Evolutionary conservation across 2,329 filamentous ascomycete species (phyloP).

Genomic region (Fusarium nisikadoi): DNA sequence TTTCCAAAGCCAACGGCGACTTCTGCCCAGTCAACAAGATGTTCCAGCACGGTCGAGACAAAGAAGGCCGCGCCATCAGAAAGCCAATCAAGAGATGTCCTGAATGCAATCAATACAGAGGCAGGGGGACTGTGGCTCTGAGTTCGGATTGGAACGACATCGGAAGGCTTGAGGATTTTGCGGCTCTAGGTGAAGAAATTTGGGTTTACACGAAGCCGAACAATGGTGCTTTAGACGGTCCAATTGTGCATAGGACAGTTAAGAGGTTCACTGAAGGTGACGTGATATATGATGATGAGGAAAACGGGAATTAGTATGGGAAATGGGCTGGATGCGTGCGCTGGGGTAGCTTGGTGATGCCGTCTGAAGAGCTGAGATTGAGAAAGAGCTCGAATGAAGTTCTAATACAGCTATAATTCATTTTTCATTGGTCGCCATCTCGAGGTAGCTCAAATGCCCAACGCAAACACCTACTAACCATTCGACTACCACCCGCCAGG

Average conservation of each 20-base stretch:
- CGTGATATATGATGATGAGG: too few species aligned
- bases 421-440: rapidly evolving
- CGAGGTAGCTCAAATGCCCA: too few species aligned
- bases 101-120: not conserved
- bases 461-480: rapidly evolving
- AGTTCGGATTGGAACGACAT: not conserved
- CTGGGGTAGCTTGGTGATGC: rapidly evolving
- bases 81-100: too few species aligned
- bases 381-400: rapidly evolving
- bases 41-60: not conserved
- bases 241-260: not conserved
- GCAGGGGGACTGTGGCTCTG: not conserved
- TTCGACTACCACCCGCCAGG: rapidly evolving
- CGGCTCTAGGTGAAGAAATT: not conserved
- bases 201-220: not conserved
- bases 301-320: rapidly evolving
- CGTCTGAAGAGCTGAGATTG: rapidly evolving
- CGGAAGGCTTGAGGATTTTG: not conserved
- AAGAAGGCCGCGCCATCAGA: too few species aligned
- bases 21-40: not conserved
- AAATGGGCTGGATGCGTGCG: rapidly evolving
- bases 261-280: too few species aligned
- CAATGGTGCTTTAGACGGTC: not conserved
- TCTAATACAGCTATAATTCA: not conserved
- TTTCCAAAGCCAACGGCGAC: not conserved